Evolutionary conservation across 495 filamentous ascomycete species (phyloP).

Genomic region (Jackrogersella minutella): DNA sequence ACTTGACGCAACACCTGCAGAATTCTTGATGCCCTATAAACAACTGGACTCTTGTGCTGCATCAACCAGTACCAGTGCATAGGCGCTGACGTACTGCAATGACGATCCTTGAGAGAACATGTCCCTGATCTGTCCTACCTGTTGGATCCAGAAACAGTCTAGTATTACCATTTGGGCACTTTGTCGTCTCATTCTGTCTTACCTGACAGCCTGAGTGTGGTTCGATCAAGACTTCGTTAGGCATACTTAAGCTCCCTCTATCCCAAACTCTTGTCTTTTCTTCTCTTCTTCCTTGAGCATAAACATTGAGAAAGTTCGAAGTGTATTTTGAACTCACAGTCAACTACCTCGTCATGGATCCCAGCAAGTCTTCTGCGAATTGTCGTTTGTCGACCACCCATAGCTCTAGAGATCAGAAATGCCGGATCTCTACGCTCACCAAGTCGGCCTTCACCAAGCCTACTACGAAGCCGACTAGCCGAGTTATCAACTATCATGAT

Average conservation of each 20-base stretch:
- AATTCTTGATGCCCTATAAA: conserved; percentile 12
- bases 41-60: not conserved
- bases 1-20: conserved; percentile 26
- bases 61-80: conserved; percentile 14
- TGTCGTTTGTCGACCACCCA: not conserved
- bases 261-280: not conserved
- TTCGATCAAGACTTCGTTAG: not conserved
- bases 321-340: not conserved
- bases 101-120: conserved; percentile 23
- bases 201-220: not conserved
- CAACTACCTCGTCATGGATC: conserved; percentile 18
- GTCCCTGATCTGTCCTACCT: conserved; percentile 20
- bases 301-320: not conserved
- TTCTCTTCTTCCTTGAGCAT: not conserved
- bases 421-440: not conserved
- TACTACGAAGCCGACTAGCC: conserved; percentile 1
- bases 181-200: conserved; percentile 1
- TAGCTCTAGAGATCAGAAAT: not conserved
- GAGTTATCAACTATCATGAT: conserved; percentile 39
- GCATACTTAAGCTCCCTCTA: not conserved
- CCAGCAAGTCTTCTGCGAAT: conserved; percentile 22
- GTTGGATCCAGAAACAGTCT: conserved; percentile 22
- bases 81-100: conserved; percentile 31
- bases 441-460: conserved; percentile 5
- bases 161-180: not conserved